Evolutionary conservation across 208 protist genomes (phyloP).

Genomic region (Trypanosoma brucei): DNA sequence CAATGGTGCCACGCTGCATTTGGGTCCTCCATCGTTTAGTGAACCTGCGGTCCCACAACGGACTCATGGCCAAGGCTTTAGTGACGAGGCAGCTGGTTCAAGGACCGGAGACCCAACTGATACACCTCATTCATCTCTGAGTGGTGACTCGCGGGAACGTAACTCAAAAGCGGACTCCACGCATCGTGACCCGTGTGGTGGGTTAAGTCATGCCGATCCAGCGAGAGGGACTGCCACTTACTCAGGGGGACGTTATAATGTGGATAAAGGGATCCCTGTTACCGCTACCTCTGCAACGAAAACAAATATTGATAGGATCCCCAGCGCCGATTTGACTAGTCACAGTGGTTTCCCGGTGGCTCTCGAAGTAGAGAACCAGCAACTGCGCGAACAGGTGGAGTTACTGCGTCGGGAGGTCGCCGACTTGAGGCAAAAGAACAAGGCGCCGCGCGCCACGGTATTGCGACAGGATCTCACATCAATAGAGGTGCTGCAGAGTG

Average conservation of each 20-base stretch:
- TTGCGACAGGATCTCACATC: background rate
- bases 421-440: constrained; percentile 22
- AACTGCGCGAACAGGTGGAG: constrained; percentile 35
- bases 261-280: background rate
- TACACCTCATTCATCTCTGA: background rate
- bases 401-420: constrained; percentile 21
- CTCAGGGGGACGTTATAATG: background rate
- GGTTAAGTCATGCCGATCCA: constrained; percentile 11
- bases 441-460: background rate
- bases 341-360: constrained; percentile 4
- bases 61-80: too few species aligned
- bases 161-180: background rate
- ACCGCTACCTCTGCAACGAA: background rate
- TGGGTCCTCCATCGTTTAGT: background rate
- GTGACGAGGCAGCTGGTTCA: background rate
- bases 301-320: background rate
- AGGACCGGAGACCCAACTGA: background rate
- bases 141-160: background rate
- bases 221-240: background rate
- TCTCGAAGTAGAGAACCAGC: constrained; percentile 26
- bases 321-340: background rate
- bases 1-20: constrained; percentile 38
- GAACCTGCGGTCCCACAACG: too few species aligned
- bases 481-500: constrained; percentile 37
- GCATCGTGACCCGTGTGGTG: background rate